Base-by-base conservation (phyloP, 2,329 filamentous ascomycete species). In the Penicillium verrucosum region DNA sequence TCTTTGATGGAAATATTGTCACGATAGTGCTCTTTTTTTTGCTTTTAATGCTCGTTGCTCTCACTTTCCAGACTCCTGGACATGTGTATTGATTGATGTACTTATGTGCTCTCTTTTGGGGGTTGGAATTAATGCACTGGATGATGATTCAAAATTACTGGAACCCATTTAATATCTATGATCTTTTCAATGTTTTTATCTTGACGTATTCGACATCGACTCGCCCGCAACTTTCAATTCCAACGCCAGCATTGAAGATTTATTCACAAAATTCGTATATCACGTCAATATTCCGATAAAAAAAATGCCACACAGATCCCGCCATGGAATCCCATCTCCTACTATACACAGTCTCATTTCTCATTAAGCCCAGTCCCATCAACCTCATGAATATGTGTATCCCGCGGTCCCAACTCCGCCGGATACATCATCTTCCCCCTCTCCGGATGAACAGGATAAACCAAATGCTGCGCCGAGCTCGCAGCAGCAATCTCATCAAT, bases 1-100 rank as follows among this genome's bases (percentile, higher is more conserved):
- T 54, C 61, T 50, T 61, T 64, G 58, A 63, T 62, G 62, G 54
- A 66, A 62, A 66, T 64, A 60, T 62, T 62, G 48, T 55, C 30
- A 65, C 55, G 65, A 62, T 59, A 53, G 46, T 54, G 38, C 3
- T n/a, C 43, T 43, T 56, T 37, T 56, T 37, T 25, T 27, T 34
- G 48, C 16, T 44, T 57, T 52, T 54, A n/a, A 54, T 46, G 23
- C 18, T 52, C 38, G 25, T 34, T 27, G 30, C 27, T 32, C 36
- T 25, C 9, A 11, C 27, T 50, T 58, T 54, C 50, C 53, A 59
- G 57, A 52, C 44, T 61, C 53, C 55, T 60, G 58, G 49, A 49
- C 52, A 60, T 61, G 51, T 57, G 27, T 48, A 32, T 51, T 56
- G 44, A 60, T 58, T 46, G 46, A 60, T 60, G 58, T 62, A 62